A percentile compares a stretch with the other conserved stretches of the same genome.
Conservation (phyloP, 305 asterid species). For the Andrographis paniculata region DNA sequence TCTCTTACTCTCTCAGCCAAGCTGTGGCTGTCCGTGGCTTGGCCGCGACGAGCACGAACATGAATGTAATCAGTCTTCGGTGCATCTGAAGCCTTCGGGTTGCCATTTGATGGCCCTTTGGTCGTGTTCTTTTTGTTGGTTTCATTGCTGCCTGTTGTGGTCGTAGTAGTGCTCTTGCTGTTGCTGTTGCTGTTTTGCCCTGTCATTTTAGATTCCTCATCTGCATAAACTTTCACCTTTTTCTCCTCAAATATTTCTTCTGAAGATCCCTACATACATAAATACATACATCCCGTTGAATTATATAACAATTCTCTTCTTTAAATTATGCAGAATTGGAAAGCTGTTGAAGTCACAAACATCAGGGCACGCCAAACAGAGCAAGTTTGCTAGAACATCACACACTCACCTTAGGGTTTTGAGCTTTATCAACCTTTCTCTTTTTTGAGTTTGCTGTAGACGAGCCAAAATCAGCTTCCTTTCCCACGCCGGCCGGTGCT, state of each 20-base stretch:
- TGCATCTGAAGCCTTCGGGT: slow-evolving; percentile 35
- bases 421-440: slow-evolving; percentile 46
- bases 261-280: slow-evolving; percentile 23
- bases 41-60: slow-evolving; percentile 89
- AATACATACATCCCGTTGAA: no score
- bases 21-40: slow-evolving; percentile 94
- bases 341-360: no score
- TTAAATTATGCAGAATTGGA: no score
- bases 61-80: slow-evolving; percentile 72
- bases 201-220: slow-evolving; percentile 32
- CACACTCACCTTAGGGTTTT: slow-evolving; percentile 32
- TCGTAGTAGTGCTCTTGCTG: slow-evolving; percentile 25
- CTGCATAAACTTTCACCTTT: slow-evolving; percentile 27
- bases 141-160: slow-evolving; percentile 16
- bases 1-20: slow-evolving; percentile 81
- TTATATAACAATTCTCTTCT: no score
- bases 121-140: slow-evolving; percentile 21
- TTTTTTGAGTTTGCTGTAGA: slow-evolving; percentile 34
- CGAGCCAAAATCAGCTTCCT: slow-evolving; percentile 22
- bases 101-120: slow-evolving; percentile 21
- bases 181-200: slow-evolving; percentile 33
- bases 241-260: slow-evolving; percentile 37
- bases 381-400: no score
- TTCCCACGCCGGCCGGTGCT: slow-evolving; percentile 20
- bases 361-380: no score